phyloP scores from a whole-genome alignment of 768 basidiomycete species.

The Boletus rufocinnamomeus region DNA sequence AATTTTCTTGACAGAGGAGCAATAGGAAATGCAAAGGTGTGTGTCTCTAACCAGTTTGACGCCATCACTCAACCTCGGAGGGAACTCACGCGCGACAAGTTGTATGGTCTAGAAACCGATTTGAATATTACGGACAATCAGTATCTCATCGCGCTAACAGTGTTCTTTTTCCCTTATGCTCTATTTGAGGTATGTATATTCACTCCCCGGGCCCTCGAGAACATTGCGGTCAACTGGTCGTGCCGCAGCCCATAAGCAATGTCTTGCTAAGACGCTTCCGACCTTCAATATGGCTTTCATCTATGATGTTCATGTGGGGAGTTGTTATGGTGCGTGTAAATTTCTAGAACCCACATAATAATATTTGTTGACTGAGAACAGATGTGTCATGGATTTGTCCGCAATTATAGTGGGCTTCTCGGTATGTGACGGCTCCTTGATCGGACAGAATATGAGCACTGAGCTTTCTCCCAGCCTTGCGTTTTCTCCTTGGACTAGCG shows the following conservation, averaged over 20 bases:
- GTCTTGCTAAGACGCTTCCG: constrained; percentile 56
- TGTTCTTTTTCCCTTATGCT: constrained; percentile 78
- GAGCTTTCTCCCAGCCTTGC: constrained; percentile 43
- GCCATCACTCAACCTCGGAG: not conserved
- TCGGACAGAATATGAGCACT: not conserved
- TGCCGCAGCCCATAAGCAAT: constrained; percentile 59
- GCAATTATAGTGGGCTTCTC: constrained; percentile 61
- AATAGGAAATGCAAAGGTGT: constrained; percentile 75
- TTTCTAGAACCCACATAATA: not conserved
- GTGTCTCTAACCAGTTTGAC: constrained; percentile 7
- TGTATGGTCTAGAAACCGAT: constrained; percentile 60
- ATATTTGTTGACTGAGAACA: constrained; percentile 25
- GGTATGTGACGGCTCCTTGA: constrained; percentile 39
- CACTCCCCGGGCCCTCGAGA: not conserved
- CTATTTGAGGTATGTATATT: constrained; percentile 57
- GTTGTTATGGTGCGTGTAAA: constrained; percentile 39
- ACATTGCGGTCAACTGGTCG: not conserved
- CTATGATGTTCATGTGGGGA: constrained; percentile 45
- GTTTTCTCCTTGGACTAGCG: constrained; percentile 58
- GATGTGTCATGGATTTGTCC: constrained; percentile 65
- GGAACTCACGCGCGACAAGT: constrained; percentile 35
- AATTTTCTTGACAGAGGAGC: constrained; percentile 66
- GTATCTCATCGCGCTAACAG: constrained; percentile 66
- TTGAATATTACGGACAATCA: constrained; percentile 62
- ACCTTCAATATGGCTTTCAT: constrained; percentile 65